Evolutionary conservation across 2,329 filamentous ascomycete species (phyloP).

Genomic region (Diaporthe vexans): DNA sequence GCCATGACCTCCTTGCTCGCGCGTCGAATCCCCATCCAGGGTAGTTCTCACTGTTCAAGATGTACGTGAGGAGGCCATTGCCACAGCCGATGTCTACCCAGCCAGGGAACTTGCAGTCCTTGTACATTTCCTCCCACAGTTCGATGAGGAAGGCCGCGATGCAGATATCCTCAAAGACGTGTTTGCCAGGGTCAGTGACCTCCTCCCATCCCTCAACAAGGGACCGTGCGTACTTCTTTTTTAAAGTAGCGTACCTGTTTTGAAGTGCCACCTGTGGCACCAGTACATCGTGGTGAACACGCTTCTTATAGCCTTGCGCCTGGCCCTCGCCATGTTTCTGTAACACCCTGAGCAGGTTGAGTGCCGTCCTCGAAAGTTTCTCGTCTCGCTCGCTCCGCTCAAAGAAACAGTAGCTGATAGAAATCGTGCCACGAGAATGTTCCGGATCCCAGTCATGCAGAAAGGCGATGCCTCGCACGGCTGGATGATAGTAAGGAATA

Average conservation of each 20-base stretch:
- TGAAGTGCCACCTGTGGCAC: constrained; percentile 84
- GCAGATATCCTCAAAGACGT: constrained; percentile 93
- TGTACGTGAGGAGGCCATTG: constrained; percentile 89
- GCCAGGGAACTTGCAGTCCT: constrained; percentile 74
- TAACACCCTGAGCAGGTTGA: constrained; percentile 76
- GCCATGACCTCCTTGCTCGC: constrained; percentile 87
- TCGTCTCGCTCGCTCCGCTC: constrained; percentile 48
- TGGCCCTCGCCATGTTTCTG: constrained; percentile 81
- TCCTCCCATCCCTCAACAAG: constrained; percentile 87
- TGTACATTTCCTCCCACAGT: constrained; percentile 90
- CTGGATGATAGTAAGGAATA: constrained; percentile 91
- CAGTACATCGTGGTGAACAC: constrained; percentile 86
- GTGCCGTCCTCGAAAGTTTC: constrained; percentile 76
- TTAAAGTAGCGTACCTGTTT: constrained; percentile 84
- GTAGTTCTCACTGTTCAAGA: constrained; percentile 86
- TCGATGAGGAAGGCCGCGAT: constrained; percentile 95
- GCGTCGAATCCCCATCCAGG: constrained; percentile 93
- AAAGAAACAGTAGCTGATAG: constrained; percentile 73
- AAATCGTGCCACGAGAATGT: constrained; percentile 63
- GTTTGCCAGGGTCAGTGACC: constrained; percentile 87
- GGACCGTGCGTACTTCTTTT: constrained; percentile 79
- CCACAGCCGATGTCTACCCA: constrained; percentile 98
- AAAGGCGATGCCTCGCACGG: constrained; percentile 80
- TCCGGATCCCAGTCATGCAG: constrained; percentile 74
- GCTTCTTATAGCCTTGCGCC: constrained; percentile 79